Evolutionary conservation across 2,329 filamentous ascomycete genomes (phyloP).

Genomic region (Penicillium sp.): DNA sequence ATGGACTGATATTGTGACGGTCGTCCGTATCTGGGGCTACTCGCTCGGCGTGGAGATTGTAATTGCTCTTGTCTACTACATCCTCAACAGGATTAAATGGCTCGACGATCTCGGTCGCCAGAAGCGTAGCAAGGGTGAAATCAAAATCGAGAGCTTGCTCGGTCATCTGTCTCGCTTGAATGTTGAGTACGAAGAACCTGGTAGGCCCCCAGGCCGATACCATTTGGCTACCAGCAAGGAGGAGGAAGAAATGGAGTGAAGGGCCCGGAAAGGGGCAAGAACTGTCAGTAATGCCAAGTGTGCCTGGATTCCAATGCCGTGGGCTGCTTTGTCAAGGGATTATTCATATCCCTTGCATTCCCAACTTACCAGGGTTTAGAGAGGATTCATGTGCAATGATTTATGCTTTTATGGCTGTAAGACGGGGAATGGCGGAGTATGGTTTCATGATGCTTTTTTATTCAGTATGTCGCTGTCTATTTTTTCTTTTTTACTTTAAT

Average conservation of each 20-base stretch:
- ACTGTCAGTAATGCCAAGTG: not conserved
- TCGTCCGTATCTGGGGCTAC: conserved; percentile 53
- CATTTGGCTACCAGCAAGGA: conserved; percentile 44
- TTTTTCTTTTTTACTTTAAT: not conserved
- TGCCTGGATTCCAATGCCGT: not conserved
- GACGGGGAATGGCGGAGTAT: not conserved
- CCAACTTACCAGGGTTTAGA: not conserved
- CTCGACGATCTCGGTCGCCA: conserved; percentile 50
- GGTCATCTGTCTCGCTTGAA: conserved; percentile 51
- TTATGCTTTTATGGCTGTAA: not conserved
- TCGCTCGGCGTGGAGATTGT: conserved; percentile 53
- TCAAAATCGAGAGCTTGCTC: conserved; percentile 53
- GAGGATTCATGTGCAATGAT: not conserved
- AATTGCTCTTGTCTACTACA: conserved; percentile 52
- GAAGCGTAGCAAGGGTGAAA: conserved; percentile 49
- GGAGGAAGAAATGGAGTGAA: conserved; percentile 45
- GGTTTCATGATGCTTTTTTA: not conserved
- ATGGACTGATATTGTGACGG: conserved; percentile 59
- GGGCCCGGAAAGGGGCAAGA: not conserved
- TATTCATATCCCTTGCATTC: not conserved
- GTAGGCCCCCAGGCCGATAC: conserved; percentile 45
- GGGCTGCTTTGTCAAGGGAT: not conserved
- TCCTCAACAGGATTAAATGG: conserved; percentile 47
- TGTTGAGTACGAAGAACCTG: conserved; percentile 51
- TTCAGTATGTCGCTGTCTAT: not conserved